Evolutionary conservation across 2,329 filamentous ascomycete genomes (phyloP).

Genomic region (Monosporascus cannonballus): DNA sequence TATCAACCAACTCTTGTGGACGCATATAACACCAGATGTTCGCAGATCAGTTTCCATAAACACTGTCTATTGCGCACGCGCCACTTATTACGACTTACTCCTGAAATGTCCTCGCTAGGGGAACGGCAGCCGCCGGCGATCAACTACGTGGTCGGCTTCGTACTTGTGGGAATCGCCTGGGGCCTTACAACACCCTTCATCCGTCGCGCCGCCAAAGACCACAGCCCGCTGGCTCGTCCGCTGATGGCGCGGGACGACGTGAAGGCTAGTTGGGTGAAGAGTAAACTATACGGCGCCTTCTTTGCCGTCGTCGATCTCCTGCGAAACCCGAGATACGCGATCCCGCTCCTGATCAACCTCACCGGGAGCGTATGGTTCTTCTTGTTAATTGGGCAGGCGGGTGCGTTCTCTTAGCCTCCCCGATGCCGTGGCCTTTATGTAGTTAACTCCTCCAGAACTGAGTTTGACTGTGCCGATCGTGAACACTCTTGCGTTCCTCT

Average conservation of each 20-base stretch:
- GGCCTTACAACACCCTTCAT: constrained; percentile 91
- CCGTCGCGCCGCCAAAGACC: constrained; percentile 72
- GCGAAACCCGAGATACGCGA: constrained; percentile 73
- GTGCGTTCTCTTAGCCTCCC: constrained; percentile 41
- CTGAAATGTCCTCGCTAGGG: not conserved
- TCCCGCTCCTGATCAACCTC: constrained; percentile 80
- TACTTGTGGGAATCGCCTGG: constrained; percentile 89
- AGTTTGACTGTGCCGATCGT: constrained; percentile 92
- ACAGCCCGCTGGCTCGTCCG: constrained; percentile 57
- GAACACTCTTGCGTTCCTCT: constrained; percentile 91
- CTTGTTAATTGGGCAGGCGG: constrained; percentile 83
- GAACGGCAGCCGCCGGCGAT: constrained; percentile 46
- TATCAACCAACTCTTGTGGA: too few species aligned
- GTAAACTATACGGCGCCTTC: constrained; percentile 57
- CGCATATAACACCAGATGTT: too few species aligned
- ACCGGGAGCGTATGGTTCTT: constrained; percentile 98
- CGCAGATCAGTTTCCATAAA: too few species aligned
- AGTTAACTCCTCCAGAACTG: constrained; percentile 53
- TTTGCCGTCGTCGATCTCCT: constrained; percentile 76
- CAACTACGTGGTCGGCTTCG: constrained; percentile 83
- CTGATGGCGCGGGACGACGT: constrained; percentile 46
- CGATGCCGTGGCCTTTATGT: constrained; percentile 3
- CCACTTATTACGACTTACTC: not conserved
- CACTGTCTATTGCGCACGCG: not conserved
- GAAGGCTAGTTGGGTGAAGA: constrained; percentile 52